A percentile compares a stretch with the other conserved stretches of the same genome.
These are phyloP conservation scores for Xylariaceae sp. DNA, from an alignment of 2,329 filamentous ascomycete genomes.

Conservation along the genomic window DNA sequence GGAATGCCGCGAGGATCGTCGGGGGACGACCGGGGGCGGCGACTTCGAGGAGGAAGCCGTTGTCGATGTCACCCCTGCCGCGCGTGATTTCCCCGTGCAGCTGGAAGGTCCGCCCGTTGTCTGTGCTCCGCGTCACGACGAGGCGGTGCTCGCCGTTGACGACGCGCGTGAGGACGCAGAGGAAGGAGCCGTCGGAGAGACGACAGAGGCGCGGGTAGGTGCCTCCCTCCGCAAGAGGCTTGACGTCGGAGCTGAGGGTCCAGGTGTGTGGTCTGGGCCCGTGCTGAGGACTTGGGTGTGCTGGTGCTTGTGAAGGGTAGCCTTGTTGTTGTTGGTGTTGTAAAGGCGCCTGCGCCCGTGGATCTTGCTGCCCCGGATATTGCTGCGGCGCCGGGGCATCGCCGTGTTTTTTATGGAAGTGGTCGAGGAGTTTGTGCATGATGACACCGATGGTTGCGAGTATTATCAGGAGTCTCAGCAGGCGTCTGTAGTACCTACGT, in stretches of 20 bases:
- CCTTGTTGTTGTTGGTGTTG: neutral
- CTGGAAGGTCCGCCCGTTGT: constrained; percentile 39
- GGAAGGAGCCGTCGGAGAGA: constrained; percentile 42
- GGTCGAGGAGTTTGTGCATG: constrained; percentile 15
- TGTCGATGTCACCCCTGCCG: constrained; percentile 42
- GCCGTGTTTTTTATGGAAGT: constrained; percentile 8
- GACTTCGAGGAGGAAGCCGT: constrained; percentile 42
- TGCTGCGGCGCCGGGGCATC: too few relatives aligned
- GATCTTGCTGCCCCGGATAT: too few relatives aligned
- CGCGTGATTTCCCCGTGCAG: constrained; percentile 42
- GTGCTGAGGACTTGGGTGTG: neutral
- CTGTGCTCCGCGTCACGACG: constrained; percentile 40
- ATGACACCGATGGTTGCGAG: constrained; percentile 12
- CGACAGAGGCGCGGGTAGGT: constrained; percentile 46
- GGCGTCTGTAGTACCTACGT: neutral
- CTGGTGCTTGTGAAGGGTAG: neutral
- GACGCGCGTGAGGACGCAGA: constrained; percentile 42
- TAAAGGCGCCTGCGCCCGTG: neutral
- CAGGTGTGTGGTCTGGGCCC: constrained; percentile 10
- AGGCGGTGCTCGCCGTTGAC: constrained; percentile 36
- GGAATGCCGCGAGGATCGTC: constrained; percentile 40
- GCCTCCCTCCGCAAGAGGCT: constrained; percentile 37
- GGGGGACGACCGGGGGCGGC: constrained; percentile 22
- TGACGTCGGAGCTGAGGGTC: constrained; percentile 37
- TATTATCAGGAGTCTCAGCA: constrained; percentile 9